These are phyloP conservation scores for Pestalotiopsis sp. DNA, from an alignment of 2,329 filamentous ascomycete genomes.

Conservation along the genomic window DNA sequence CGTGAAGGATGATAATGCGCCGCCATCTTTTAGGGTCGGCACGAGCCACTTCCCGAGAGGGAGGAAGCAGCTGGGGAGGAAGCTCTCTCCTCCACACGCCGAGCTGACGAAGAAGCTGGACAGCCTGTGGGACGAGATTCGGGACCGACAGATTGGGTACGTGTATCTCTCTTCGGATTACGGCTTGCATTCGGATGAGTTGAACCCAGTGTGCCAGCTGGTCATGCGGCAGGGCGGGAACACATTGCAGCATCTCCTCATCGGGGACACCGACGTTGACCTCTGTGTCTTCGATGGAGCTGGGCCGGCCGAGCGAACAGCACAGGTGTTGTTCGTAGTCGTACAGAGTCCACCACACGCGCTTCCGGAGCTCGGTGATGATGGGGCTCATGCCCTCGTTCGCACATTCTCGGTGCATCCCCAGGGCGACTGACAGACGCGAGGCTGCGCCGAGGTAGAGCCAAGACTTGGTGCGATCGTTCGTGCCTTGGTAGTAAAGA, in stretches of 20 bases:
- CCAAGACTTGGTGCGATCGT: conserved; percentile 41
- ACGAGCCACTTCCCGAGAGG: conserved; percentile 4
- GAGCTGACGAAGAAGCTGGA: conserved; percentile 21
- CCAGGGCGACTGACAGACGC: conserved; percentile 41
- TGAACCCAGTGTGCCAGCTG: conserved; percentile 21
- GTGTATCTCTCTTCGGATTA: conserved; percentile 29
- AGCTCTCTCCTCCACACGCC: conserved; percentile 21
- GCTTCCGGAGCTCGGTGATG: conserved; percentile 27
- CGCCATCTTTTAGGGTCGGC: conserved; percentile 20
- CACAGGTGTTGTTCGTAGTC: conserved; percentile 32
- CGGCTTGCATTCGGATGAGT: conserved; percentile 24
- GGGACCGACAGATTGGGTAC: conserved; percentile 17
- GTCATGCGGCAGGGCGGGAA: conserved; percentile 15
- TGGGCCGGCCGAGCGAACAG: conserved; percentile 29
- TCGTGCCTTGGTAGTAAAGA: conserved; percentile 39
- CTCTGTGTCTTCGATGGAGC: conserved; percentile 29
- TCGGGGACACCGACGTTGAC: conserved; percentile 28
- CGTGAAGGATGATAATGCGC: conserved; percentile 23
- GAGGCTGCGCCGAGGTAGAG: conserved; percentile 39
- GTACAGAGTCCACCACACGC: conserved; percentile 33
- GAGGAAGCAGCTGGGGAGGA: conserved; percentile 16
- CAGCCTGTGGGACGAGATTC: conserved; percentile 17
- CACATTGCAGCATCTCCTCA: conserved; percentile 17
- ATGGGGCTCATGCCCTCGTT: conserved; percentile 34
- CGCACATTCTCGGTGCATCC: conserved; percentile 41